A percentile compares a stretch with the other conserved stretches of the same genome.
phyloP scores from a whole-genome alignment of 2,329 filamentous ascomycete genomes.

The Chaetomiaceae sp. region DNA sequence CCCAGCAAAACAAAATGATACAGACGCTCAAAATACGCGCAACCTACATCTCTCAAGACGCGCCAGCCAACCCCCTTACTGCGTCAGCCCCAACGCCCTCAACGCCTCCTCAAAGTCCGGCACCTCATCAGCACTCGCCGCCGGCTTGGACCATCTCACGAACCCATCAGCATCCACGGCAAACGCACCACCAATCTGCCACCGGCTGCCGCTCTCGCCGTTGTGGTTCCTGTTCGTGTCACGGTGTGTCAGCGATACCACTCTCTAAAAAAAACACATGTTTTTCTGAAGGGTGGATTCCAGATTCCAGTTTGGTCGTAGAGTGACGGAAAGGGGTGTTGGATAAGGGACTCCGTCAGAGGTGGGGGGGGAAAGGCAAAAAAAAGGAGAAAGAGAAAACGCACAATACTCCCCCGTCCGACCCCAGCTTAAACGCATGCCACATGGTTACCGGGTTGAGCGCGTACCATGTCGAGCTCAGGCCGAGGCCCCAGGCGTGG shows the following conservation, averaged over 20 bases:
- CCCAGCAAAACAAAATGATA: no score
- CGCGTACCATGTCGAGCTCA: slow-evolving; percentile 57
- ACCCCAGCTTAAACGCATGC: slow-evolving; percentile 53
- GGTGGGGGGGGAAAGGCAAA: background rate
- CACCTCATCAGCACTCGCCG: slow-evolving; percentile 35
- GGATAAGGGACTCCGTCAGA: no score
- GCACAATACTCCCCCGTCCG: slow-evolving; percentile 57
- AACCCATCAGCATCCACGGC: slow-evolving; percentile 50
- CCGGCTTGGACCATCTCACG: slow-evolving; percentile 49
- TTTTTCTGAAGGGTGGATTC: no score
- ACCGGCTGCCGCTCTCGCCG: slow-evolving; percentile 57
- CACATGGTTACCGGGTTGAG: slow-evolving; percentile 54
- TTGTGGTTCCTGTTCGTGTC: slow-evolving; percentile 6
- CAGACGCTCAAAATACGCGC: no score
- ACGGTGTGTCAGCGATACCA: background rate
- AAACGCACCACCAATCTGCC: slow-evolving; percentile 65
- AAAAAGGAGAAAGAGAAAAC: background rate
- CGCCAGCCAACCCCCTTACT: no score
- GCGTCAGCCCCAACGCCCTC: slow-evolving; percentile 2
- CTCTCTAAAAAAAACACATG: no score
- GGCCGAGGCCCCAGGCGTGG: slow-evolving; percentile 60
- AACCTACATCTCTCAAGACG: no score
- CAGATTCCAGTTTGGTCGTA: no score
- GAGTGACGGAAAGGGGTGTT: background rate
- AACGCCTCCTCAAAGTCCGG: slow-evolving; percentile 14